Evolutionary conservation across 2,329 filamentous ascomycete genomes (phyloP), one percentile per base, ranked within the genome.

Genomic region (Colletotrichum sp.): DNA sequence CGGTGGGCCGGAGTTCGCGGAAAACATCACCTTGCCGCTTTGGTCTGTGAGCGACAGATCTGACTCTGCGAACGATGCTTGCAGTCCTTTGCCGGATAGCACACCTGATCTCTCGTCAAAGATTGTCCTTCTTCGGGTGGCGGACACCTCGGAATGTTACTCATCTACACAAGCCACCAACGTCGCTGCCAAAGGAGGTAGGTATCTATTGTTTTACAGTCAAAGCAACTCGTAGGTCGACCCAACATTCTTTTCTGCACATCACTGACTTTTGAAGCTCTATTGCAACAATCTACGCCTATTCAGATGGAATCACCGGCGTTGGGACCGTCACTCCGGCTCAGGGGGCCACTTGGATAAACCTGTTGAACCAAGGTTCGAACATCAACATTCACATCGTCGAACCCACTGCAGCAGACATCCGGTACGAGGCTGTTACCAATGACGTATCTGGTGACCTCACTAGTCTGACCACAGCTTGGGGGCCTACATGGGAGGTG

Each of bases 101-200:
- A 78, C 78, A 0, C 84, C 86, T 4, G 83, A 87, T 77, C 82
- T 89, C 9, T 82, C 84, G 6, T 78, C 81, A 4, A 82, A 83
- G 52, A 80, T 88, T 25, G 86, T 88, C 11, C 81, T 88, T 5
- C 81, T 89, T 49, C 83, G 83, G 9, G 82, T 82, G 30, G 84
- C 83, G 8, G 27, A 73, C 13, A 61, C 36, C 3, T 49, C 62
- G 69, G 81, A 78, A 16, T 87, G 86, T 77, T 82, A 82, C 11
- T 82, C 82, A 27, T 78, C 80, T 16, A 77, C 80, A 11, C 86
- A 88, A 78, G 83, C 83, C 16, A 74, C 78, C 13, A 87, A 88
- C 69, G 80, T 85, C 2, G 84, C 82, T 15, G 84, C 82, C 6
- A 85, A 84, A 65, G 86, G 86, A 29, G 87, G 83, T 6, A 82